These are phyloP conservation scores for Cladosporium sp. DNA, from an alignment of 2,329 filamentous ascomycete genomes.

Conservation along the genomic window DNA sequence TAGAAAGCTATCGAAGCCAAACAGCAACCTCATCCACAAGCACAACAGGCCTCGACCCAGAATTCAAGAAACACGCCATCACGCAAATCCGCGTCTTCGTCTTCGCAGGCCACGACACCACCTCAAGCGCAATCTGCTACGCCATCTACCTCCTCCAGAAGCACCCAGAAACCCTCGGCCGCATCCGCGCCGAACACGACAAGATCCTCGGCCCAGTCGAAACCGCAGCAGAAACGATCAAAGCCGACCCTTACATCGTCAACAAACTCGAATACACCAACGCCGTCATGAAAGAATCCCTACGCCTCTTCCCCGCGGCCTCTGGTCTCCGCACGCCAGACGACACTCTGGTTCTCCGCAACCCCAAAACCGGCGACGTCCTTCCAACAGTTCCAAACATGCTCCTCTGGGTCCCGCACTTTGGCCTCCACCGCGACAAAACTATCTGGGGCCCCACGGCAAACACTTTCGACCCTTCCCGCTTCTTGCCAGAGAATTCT, in stretches of 20 bases:
- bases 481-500: constrained; percentile 41
- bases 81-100: constrained; percentile 42
- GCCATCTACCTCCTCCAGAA: constrained; percentile 42
- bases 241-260: constrained; percentile 48
- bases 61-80: constrained; percentile 38
- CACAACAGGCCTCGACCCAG: constrained; percentile 33
- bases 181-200: constrained; percentile 53
- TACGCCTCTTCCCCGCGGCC: constrained; percentile 54
- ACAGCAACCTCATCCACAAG: constrained; percentile 23
- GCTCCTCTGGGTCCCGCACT: constrained; percentile 46
- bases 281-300: constrained; percentile 55
- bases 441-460: constrained; percentile 44
- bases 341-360: constrained; percentile 40
- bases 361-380: constrained; percentile 44
- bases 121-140: constrained; percentile 37
- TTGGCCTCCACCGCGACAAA: constrained; percentile 39
- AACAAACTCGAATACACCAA: constrained; percentile 55
- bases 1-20: constrained; percentile 40
- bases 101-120: constrained; percentile 47
- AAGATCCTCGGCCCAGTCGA: constrained; percentile 42
- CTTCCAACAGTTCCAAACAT: constrained; percentile 48
- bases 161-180: constrained; percentile 35
- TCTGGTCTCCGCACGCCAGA: constrained; percentile 43
- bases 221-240: constrained; percentile 37
- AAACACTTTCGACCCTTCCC: constrained; percentile 50